Conservation (phyloP, 2,329 filamentous ascomycete genomes). For the Huntiella abstrusa region DNA sequence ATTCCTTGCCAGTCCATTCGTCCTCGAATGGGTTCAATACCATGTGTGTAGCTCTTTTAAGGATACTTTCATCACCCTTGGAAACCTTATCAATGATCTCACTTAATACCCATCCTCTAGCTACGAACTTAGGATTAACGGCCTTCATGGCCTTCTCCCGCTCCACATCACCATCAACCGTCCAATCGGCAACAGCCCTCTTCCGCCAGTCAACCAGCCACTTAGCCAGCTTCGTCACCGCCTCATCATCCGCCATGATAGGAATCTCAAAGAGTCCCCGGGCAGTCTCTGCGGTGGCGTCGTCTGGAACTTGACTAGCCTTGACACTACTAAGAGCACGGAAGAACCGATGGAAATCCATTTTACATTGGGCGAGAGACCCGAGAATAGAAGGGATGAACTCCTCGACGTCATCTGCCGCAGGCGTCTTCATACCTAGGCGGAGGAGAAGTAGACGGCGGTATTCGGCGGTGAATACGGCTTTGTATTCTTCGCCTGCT, state of each 20-base stretch:
- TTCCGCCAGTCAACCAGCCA: slow-evolving; percentile 71
- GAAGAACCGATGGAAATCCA: slow-evolving; percentile 95
- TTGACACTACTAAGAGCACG: slow-evolving; percentile 50
- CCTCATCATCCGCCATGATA: slow-evolving; percentile 50
- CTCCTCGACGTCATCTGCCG: slow-evolving; percentile 61
- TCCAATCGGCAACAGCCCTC: slow-evolving; percentile 61
- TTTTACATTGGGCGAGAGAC: slow-evolving; percentile 57
- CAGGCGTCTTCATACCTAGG: slow-evolving; percentile 48
- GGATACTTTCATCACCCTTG: slow-evolving; percentile 61
- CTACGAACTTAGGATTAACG: slow-evolving; percentile 85
- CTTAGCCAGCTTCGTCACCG: slow-evolving; percentile 44
- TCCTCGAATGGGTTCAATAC: slow-evolving; percentile 71
- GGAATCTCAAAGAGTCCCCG: slow-evolving; percentile 27
- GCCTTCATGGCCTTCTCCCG: slow-evolving; percentile 58
- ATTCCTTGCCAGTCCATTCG: slow-evolving; percentile 37
- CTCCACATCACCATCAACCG: slow-evolving; percentile 34
- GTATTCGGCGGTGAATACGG: slow-evolving; percentile 77
- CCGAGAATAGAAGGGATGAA: slow-evolving; percentile 64
- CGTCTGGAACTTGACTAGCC: slow-evolving; percentile 33
- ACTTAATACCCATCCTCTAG: slow-evolving; percentile 79
- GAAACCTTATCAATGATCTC: slow-evolving; percentile 83
- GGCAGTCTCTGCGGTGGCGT: slow-evolving; percentile 40
- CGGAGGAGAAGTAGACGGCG: slow-evolving; percentile 64
- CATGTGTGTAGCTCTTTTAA: slow-evolving; percentile 66
- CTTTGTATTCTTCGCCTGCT: slow-evolving; percentile 71